Base-by-base conservation (phyloP, 176 grass and related monocot species). In the Triticum monococcum region DNA sequence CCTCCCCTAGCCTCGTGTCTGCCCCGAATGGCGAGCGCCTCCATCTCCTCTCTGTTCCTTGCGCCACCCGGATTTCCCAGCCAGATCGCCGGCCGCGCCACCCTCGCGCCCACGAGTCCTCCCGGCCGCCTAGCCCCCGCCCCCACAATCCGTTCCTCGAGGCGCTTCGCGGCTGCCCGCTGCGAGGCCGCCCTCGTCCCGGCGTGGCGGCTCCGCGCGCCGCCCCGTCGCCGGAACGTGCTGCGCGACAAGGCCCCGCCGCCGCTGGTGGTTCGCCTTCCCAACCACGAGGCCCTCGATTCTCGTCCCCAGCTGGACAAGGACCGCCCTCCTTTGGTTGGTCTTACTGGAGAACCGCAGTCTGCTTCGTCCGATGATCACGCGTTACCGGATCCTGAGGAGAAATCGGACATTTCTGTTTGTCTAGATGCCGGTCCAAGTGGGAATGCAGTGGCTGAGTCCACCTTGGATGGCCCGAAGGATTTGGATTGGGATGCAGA, bases 241-340 rank as follows among this genome's bases (percentile, higher is more conserved):
- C 78, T 81, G 91, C 86, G 64, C 40, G 82, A 85, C 41, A 84
- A 79, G 88, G 41, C 62, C 32, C 64, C 75, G 64, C 83, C 40
- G 22, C 35, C 17, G 33, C 69, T 9, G n/a, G 37, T 33, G 13
- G 85, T 75, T 71, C 41, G 85, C 22, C 40, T 41, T 22, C 68
- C 26, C 3, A 3, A 12, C 41, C 38, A 26, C 31, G 22, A 7
- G 1, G 24, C 40, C 78, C 68, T 70, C 28, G 30, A 75, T 79
- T 17, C 59, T 32, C 66, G n/a, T 88, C 14, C 5, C 40, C n/a
- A 70, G 56, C 38, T 38, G 28, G 78, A 62, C 22, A 56, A 25
- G 64, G 64, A 67, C 9, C 20, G 25, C 36, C 68, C 45, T 37
- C 68, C 45, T 36, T 16, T 25, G 16, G 45, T 30, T 65, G 37